phyloP scores from a whole-genome alignment of 1,139 yeast species.

The Nakaseomyces uthaithaninus region DNA sequence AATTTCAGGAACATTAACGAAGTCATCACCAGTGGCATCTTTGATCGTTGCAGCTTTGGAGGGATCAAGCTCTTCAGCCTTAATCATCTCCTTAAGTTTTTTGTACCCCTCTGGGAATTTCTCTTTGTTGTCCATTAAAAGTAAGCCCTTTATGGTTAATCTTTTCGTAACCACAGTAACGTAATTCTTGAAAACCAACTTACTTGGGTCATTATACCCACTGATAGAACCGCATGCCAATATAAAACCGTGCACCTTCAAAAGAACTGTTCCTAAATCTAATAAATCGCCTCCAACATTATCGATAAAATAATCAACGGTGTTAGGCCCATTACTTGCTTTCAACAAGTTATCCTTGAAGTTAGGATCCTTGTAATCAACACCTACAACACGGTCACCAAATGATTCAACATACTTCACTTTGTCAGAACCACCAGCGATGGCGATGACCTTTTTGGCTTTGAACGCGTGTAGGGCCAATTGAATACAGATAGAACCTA shows the following conservation, averaged over 20 bases:
- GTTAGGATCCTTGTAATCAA: conserved; percentile 46
- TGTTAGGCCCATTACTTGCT: conserved; percentile 40
- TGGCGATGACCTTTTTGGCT: conserved; percentile 52
- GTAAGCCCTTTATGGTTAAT: conserved; percentile 43
- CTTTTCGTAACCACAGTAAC: conserved; percentile 41
- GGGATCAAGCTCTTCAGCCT: conserved; percentile 32
- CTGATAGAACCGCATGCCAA: conserved; percentile 59
- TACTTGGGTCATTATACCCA: conserved; percentile 43
- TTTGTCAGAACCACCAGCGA: conserved; percentile 56
- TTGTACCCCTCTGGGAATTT: conserved; percentile 36
- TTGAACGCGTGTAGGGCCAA: conserved; percentile 47
- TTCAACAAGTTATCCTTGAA: conserved; percentile 39
- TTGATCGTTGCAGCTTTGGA: conserved; percentile 33
- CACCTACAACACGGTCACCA: conserved; percentile 46
- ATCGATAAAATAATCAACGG: conserved; percentile 44
- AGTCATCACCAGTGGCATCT: conserved; percentile 35
- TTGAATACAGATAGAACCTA: conserved; percentile 56
- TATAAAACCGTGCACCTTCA: conserved; percentile 40
- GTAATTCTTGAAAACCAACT: conserved; percentile 36
- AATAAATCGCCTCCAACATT: conserved; percentile 60
- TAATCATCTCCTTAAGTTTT: conserved; percentile 34
- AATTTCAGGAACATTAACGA: conserved; percentile 37
- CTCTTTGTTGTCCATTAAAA: conserved; percentile 35
- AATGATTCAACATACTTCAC: conserved; percentile 46
- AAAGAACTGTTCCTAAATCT: conserved; percentile 38